These are phyloP conservation scores for Hemileccinum impolitum DNA, from an alignment of 768 basidiomycete genomes.

Conservation along the genomic window DNA sequence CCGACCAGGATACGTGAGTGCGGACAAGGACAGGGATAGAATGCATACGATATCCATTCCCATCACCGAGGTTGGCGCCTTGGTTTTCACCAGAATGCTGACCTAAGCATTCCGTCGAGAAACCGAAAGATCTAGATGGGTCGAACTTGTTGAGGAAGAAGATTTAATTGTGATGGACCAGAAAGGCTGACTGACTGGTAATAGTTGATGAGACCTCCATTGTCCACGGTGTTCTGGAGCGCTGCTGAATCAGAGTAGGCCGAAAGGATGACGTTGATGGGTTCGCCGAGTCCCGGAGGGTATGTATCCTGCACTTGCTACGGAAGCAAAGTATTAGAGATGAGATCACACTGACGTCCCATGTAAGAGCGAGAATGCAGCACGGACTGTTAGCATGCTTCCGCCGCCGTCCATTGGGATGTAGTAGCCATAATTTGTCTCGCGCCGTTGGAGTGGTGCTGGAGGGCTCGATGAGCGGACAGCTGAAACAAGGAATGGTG, in stretches of 20 bases:
- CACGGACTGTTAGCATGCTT: constrained; percentile 65
- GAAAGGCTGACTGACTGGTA: constrained; percentile 54
- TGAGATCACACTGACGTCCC: neutral
- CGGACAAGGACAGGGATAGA: constrained; percentile 7
- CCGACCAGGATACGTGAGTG: neutral
- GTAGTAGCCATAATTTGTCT: constrained; percentile 49
- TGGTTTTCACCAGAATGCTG: constrained; percentile 72
- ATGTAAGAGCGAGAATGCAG: neutral
- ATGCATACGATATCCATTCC: constrained; percentile 61
- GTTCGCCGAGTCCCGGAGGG: constrained; percentile 78
- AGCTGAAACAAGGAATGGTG: constrained; percentile 12
- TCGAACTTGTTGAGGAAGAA: neutral
- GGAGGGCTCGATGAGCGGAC: neutral
- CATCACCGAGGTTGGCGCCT: constrained; percentile 79
- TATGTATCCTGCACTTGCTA: constrained; percentile 56
- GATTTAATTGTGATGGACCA: neutral
- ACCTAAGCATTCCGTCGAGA: constrained; percentile 79
- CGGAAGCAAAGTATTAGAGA: constrained; percentile 1
- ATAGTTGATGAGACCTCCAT: constrained; percentile 82
- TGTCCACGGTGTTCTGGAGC: constrained; percentile 50
- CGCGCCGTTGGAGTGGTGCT: constrained; percentile 16
- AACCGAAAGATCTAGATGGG: constrained; percentile 55
- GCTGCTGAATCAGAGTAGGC: constrained; percentile 70
- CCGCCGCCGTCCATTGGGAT: constrained; percentile 58
- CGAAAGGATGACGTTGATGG: constrained; percentile 79